Conservation (phyloP, 192 early-diverging fungal genomes). For the Podila minutissima region DNA sequence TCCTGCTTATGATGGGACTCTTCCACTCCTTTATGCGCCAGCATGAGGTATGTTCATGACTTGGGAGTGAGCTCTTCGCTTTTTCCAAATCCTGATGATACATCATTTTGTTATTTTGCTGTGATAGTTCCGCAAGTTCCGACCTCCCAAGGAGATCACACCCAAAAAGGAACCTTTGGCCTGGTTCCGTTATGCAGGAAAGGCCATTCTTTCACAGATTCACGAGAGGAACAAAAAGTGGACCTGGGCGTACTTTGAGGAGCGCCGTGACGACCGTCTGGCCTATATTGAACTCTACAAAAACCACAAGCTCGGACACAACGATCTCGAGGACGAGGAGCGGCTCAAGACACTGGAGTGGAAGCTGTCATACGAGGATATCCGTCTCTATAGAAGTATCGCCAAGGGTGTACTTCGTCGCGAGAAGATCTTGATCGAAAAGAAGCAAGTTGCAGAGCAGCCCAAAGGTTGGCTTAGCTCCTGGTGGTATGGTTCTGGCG, state of each 20-base stretch:
- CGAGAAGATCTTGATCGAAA: conserved; percentile 72
- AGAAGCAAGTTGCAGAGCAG: conserved; percentile 46
- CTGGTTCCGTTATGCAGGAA: conserved; percentile 84
- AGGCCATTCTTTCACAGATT: conserved; percentile 86
- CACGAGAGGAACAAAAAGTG: conserved; percentile 85
- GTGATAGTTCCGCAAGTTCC: conserved; percentile 80
- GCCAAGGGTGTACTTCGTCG: conserved; percentile 78
- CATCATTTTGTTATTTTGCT: not conserved
- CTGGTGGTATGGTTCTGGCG: conserved; percentile 47
- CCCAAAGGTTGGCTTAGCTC: conserved; percentile 64
- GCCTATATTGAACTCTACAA: conserved; percentile 84
- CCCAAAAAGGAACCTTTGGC: conserved; percentile 85
- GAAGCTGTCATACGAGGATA: conserved; percentile 88
- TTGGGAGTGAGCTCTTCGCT: too few relatives aligned
- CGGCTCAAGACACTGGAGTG: conserved; percentile 76
- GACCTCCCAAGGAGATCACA: conserved; percentile 82
- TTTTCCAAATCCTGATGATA: not conserved
- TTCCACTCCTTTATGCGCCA: conserved; percentile 86
- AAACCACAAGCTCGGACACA: conserved; percentile 58
- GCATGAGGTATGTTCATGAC: conserved; percentile 61
- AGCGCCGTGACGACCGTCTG: conserved; percentile 84
- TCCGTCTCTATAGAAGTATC: conserved; percentile 84
- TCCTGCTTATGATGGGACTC: conserved; percentile 79
- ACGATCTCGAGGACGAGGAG: conserved; percentile 58
- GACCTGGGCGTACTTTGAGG: conserved; percentile 84